A percentile compares a stretch with the other conserved stretches of the same genome.
These are phyloP conservation scores for Metschnikowia borealis DNA, from an alignment of 805 yeast genomes.

Conservation along the genomic window DNA sequence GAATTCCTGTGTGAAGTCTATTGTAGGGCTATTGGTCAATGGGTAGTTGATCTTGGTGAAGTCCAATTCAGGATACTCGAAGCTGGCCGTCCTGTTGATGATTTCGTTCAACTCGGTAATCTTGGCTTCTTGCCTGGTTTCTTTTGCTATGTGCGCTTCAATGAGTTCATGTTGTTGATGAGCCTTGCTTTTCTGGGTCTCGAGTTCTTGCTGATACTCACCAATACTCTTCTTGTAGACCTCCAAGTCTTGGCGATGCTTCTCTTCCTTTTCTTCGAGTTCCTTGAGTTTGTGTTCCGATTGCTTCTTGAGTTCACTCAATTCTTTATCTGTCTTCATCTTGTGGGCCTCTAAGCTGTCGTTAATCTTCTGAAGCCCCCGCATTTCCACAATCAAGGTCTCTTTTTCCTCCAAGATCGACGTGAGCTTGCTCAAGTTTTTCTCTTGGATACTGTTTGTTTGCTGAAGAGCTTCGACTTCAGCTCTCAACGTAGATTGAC, in stretches of 20 bases:
- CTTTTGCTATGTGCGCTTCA: neutral
- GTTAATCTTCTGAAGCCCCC: slow-evolving; percentile 1
- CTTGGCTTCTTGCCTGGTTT: neutral
- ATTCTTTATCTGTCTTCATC: neutral
- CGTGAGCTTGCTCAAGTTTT: slow-evolving; percentile 2
- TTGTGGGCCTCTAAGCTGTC: slow-evolving; percentile 1
- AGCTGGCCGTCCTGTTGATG: neutral
- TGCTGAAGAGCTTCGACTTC: slow-evolving; percentile 1
- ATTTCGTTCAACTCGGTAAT: slow-evolving; percentile 2
- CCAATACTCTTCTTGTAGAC: neutral
- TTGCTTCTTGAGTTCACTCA: neutral
- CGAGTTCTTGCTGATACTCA: neutral
- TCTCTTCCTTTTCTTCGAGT: neutral
- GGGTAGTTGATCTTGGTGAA: slow-evolving; percentile 7
- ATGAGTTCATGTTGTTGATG: neutral
- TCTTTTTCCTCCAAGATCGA: slow-evolving; percentile 5
- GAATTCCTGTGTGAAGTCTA: neutral
- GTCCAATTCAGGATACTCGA: slow-evolving; percentile 10
- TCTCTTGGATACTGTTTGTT: slow-evolving; percentile 1
- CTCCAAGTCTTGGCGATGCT: neutral
- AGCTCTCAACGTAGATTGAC: neutral
- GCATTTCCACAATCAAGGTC: slow-evolving; percentile 1
- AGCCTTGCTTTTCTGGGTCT: neutral
- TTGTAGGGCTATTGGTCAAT: slow-evolving; percentile 2
- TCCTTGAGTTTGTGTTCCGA: neutral